Base-by-base conservation (phyloP, 371 early-diverging fungal genomes). In the Zancudomyces culisetae region DNA sequence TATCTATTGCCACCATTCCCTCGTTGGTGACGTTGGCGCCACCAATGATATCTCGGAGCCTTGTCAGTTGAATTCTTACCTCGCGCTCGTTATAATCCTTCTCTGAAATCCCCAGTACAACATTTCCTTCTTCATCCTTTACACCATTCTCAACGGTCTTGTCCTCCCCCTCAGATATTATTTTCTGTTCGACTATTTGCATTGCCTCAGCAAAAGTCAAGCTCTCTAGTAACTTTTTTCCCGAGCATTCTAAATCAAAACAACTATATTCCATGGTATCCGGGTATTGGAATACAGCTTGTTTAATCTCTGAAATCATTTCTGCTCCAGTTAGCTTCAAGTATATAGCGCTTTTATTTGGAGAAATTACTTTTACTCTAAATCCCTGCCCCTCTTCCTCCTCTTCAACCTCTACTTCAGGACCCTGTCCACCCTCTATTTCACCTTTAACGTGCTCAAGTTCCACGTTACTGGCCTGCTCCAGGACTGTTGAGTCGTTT, bases 41-140 rank as follows among this genome's bases (percentile, higher is more conserved):
- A 42, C 74, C 77, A 45, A 94, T 71, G 28, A 90, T 61, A 64
- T 91, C 90, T 35, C 89, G 78, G 23, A 91, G 71, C 47, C 90
- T 82, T 53, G 73, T 77, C 60, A 94, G 69, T 58, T 94, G 95
- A 48, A 88, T 66, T 50, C 89, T 81, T 2, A 83, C 83, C 60
- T 91, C 95, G 47, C 88, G 82, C 54, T 90, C 92, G 41, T 78
- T 87, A 64, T 90, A 94, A 29, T 58, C 68, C 47, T 80, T 88
- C 73, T 87, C 78, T 30, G 80, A 66, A 27, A 89, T 65, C 45
- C 73, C 72, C 42, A 87, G 66, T 42, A 72, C 73, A 48, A 71
- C 66, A 40, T 74, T 65, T 12, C 76, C 72, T 51, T 89, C 77
- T 1, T 77, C 85, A 57, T 80, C 83, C 43, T 87, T 72, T 51